These are phyloP conservation scores for Fusarium nurragi DNA, from an alignment of 2,329 filamentous ascomycete species.

Conservation along the genomic window DNA sequence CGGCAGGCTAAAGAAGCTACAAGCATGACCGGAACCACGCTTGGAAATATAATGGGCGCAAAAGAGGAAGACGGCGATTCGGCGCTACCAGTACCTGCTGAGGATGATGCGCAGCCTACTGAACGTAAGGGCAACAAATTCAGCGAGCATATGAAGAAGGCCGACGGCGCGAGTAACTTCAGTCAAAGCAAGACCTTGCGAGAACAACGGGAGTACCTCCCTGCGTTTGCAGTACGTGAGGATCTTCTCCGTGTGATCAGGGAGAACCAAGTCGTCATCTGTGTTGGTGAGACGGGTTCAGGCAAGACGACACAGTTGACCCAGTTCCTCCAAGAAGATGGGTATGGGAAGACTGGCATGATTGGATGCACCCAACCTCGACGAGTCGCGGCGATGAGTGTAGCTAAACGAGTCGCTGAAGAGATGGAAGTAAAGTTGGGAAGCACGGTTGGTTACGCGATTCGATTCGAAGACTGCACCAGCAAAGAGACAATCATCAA, in stretches of 20 bases:
- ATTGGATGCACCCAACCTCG: conserved; percentile 97
- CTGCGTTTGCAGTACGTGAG: conserved; percentile 95
- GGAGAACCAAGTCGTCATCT: conserved; percentile 96
- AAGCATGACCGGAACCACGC: conserved; percentile 86
- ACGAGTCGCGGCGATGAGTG: conserved; percentile 98
- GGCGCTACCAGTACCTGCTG: conserved; percentile 78
- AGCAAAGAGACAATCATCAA: conserved; percentile 96
- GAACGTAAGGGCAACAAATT: conserved; percentile 73
- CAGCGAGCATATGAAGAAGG: conserved; percentile 87
- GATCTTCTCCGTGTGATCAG: conserved; percentile 90
- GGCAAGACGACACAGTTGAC: conserved; percentile 98
- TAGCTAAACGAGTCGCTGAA: conserved; percentile 96
- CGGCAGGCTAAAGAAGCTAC: conserved; percentile 96
- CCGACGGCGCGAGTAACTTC: conserved; percentile 86
- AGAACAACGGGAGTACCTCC: conserved; percentile 92
- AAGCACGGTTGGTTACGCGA: conserved; percentile 90
- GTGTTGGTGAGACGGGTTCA: conserved; percentile 96
- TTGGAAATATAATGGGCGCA: conserved; percentile 95
- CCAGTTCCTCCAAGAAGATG: conserved; percentile 95
- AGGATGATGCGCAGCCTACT: conserved; percentile 70
- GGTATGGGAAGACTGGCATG: conserved; percentile 86
- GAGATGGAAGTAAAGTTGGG: conserved; percentile 97
- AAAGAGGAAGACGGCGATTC: conserved; percentile 95
- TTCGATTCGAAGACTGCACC: conserved; percentile 98
- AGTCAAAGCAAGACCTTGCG: conserved; percentile 89